Evolutionary conservation across 176 grass and related monocot species (phyloP).

Genomic region (Avena atlantica): DNA sequence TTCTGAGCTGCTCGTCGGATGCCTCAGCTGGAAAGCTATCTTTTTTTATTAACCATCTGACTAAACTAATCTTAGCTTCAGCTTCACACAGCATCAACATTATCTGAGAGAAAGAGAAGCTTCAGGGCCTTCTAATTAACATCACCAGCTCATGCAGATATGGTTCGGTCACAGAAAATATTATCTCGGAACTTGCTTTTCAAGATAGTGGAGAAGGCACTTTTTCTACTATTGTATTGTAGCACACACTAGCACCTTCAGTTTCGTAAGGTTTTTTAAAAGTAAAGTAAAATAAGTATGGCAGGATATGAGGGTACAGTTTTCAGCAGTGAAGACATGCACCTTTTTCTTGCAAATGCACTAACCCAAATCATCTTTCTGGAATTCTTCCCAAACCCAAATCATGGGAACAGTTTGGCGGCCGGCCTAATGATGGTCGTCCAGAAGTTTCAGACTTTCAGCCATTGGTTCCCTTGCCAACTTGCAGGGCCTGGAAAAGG

Average conservation of each 20-base stretch:
- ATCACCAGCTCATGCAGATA: not conserved
- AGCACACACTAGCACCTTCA: slow-evolving; percentile 12
- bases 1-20: not conserved
- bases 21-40: not conserved
- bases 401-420: slow-evolving; percentile 22
- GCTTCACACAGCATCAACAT: slow-evolving; percentile 4
- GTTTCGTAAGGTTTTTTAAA: not conserved
- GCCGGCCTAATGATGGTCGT: slow-evolving; percentile 22
- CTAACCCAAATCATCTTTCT: slow-evolving; percentile 2
- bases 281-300: not conserved
- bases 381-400: slow-evolving; percentile 32
- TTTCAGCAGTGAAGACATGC: slow-evolving; percentile 2
- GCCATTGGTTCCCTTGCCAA: slow-evolving; percentile 34
- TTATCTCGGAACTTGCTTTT: not conserved
- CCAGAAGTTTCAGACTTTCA: slow-evolving; percentile 22
- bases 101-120: not conserved
- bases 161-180: not conserved
- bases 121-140: not conserved
- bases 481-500: slow-evolving; percentile 42
- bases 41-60: not conserved
- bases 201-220: not conserved
- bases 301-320: not conserved
- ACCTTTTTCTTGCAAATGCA: slow-evolving; percentile 21
- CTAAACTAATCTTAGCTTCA: slow-evolving; percentile 28
- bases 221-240: not conserved